Conservation (phyloP, 2,329 filamentous ascomycete species). For the Aspergillus sp. region DNA sequence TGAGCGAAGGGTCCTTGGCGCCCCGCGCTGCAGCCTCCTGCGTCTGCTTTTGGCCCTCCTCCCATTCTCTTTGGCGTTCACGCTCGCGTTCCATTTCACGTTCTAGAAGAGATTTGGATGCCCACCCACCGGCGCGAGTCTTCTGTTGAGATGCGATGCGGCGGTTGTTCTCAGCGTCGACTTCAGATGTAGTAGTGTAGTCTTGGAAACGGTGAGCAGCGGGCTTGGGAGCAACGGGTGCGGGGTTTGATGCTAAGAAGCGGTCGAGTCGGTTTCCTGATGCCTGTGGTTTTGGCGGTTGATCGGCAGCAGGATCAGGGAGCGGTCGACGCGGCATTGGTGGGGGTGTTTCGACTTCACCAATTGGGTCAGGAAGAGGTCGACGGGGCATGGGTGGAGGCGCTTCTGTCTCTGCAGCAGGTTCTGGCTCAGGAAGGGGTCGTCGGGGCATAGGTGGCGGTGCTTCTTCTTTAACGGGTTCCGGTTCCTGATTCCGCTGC, state of each 20-base stretch:
- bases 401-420: background rate
- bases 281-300: slow-evolving; percentile 23
- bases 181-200: slow-evolving; percentile 55
- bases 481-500: slow-evolving; percentile 43
- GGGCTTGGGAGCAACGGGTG: slow-evolving; percentile 44
- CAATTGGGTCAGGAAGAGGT: slow-evolving; percentile 31
- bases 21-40: slow-evolving; percentile 47
- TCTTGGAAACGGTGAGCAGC: slow-evolving; percentile 44
- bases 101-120: slow-evolving; percentile 63
- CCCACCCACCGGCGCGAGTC: slow-evolving; percentile 61
- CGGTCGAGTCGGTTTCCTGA: slow-evolving; percentile 53
- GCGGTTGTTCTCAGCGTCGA: slow-evolving; percentile 56
- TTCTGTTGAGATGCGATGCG: slow-evolving; percentile 56
- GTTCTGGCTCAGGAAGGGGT: slow-evolving; percentile 48
- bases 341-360: background rate
- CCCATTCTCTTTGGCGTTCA: slow-evolving; percentile 65
- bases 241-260: slow-evolving; percentile 56
- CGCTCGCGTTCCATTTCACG: slow-evolving; percentile 68
- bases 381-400: slow-evolving; percentile 16
- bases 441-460: slow-evolving; percentile 14
- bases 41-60: slow-evolving; percentile 57
- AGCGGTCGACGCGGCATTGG: slow-evolving; percentile 35
- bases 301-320: slow-evolving; percentile 46
- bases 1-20: slow-evolving; percentile 41
- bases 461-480: background rate